Evolutionary conservation across 768 basidiomycete species (phyloP), one percentile per base, ranked within the genome.

Genomic region (Termitomyces sp.): DNA sequence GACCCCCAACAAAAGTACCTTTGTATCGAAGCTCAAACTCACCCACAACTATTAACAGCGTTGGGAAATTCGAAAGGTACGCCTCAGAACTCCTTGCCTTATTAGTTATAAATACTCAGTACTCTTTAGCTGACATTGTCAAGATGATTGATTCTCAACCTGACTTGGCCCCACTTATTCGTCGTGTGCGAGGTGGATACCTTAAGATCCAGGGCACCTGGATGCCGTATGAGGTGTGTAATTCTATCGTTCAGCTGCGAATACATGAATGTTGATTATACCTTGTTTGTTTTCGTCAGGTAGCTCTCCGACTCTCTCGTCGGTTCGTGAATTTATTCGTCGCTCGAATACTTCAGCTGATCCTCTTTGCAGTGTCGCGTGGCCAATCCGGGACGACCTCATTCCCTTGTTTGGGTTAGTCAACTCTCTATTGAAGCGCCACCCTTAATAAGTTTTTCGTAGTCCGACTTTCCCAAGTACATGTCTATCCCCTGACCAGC

Each of bases 141-240:
- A 92, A 90, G 70, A 93, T 94, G 83, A 84, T 94, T 65, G 92
- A 94, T 74, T 90, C 89, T 3, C 90, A 93, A 64, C 92, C 92
- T 53, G 91, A 93, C 73, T 77, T 94, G 38, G 90, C 90, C 28
- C 79, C 85, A 33, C 83, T 88, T 63, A 85, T 93, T 66, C 86
- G 92, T 57, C 82, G 91, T 59, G 91, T 94, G 33, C 84, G 90
- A 47, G 92, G 90, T 57, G 90, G 91, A 52, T 92, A 91, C 73
- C 82, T 94, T 59, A 93, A 94, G 75, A 93, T 94, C 45, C 92
- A 94, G 67, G 92, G 92, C 33, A 93, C 92, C 22, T 94, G 92
- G 92, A 90, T 94, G 86, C 92, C 92, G 35, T 94, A 89, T 72
- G 92, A 91, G 78, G 88, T 88, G 63, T 60, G 80, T 68, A 33